These are phyloP conservation scores for Cutaneotrichosporon arboriforme DNA, from an alignment of 1,284 basidiomycete genomes.

Conservation along the genomic window DNA sequence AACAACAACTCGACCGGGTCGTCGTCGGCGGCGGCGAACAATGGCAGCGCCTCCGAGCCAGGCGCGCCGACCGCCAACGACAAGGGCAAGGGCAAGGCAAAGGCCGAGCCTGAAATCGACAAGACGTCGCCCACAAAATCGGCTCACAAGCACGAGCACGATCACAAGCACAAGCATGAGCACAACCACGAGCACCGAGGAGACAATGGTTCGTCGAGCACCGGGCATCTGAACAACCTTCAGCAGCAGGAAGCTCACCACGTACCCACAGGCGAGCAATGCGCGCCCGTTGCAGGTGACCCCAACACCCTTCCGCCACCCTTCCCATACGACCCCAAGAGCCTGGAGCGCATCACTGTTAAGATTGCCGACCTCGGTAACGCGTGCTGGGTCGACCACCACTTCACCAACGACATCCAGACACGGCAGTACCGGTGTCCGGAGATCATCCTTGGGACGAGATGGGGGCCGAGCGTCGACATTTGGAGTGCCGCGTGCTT, in stretches of 20 bases:
- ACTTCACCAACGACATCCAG: constrained; percentile 57
- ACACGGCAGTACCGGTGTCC: constrained; percentile 96
- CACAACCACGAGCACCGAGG: not conserved
- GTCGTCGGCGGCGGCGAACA: not conserved
- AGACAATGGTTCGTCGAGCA: not conserved
- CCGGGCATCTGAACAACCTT: constrained; percentile 34
- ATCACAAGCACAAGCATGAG: not conserved
- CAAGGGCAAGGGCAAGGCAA: constrained; percentile 5
- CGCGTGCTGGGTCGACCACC: constrained; percentile 55
- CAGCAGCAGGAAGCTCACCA: constrained; percentile 34
- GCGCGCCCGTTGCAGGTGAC: constrained; percentile 54
- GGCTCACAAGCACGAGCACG: not conserved
- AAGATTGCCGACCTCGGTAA: constrained; percentile 98
- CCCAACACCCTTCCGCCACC: constrained; percentile 54
- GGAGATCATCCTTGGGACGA: constrained; percentile 88
- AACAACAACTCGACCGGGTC: not conserved
- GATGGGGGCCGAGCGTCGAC: constrained; percentile 89
- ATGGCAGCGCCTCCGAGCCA: not conserved
- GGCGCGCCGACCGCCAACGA: not conserved
- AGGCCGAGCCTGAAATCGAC: not conserved
- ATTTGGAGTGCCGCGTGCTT: constrained; percentile 95
- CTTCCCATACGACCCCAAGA: constrained; percentile 55
- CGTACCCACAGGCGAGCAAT: constrained; percentile 23
- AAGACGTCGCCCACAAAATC: too few relatives aligned
- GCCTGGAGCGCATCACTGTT: constrained; percentile 83